Percentiles rank a stretch among this genome's conserved stretches.
Evolutionary conservation across 495 filamentous ascomycete species (phyloP).

Genomic region (Filosporella fistucella): DNA sequence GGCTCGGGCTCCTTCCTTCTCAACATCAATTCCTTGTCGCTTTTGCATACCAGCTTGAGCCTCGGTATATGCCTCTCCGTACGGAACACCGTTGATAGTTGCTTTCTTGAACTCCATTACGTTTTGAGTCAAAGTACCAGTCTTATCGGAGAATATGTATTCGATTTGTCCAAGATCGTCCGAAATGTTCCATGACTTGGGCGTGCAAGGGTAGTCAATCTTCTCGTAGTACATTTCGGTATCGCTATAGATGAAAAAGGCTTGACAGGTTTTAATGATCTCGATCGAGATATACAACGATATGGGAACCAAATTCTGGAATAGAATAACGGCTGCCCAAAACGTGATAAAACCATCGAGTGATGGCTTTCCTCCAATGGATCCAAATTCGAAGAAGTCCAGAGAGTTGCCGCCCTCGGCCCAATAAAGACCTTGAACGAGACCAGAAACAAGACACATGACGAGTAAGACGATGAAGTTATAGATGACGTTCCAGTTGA

Average conservation of each 20-base stretch:
- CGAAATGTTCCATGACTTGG: constrained; percentile 98
- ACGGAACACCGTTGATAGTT: constrained; percentile 88
- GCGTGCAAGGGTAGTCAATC: constrained; percentile 89
- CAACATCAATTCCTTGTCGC: constrained; percentile 80
- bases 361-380: constrained; percentile 70
- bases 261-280: constrained; percentile 89
- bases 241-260: constrained; percentile 97
- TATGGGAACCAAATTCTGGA: constrained; percentile 98
- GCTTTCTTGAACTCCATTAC: constrained; percentile 99
- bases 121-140: constrained; percentile 96
- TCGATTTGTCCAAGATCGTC: constrained; percentile 98
- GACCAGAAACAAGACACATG: constrained; percentile 84
- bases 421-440: constrained; percentile 85
- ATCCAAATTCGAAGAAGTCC: constrained; percentile 81
- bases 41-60: constrained; percentile 94
- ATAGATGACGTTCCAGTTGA: constrained; percentile 97
- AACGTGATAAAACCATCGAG: constrained; percentile 93
- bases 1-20: constrained; percentile 67
- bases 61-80: constrained; percentile 97
- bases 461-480: constrained; percentile 88
- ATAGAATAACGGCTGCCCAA: constrained; percentile 89
- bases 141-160: constrained; percentile 99
- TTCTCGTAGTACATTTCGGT: constrained; percentile 93
- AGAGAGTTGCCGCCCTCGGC: constrained; percentile 65
- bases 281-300: constrained; percentile 97